Percentiles rank a stretch among this genome's conserved stretches.
Conservation (phyloP, 148 eudicot species). For the Heliosperma pusillum region DNA sequence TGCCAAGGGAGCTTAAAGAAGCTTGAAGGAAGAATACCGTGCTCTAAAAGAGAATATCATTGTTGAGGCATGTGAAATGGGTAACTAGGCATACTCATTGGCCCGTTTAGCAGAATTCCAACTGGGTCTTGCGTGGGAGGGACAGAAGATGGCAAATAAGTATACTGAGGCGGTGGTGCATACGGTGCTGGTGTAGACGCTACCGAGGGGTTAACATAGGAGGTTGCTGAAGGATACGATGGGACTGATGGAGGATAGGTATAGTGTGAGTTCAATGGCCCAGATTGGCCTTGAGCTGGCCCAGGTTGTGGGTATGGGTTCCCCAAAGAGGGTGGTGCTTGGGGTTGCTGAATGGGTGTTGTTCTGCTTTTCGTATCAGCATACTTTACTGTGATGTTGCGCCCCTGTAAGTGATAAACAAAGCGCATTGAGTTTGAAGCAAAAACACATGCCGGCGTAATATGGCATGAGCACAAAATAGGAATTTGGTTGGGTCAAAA, state of each 20-base stretch:
- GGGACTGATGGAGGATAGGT: slow-evolving; percentile 35
- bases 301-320: slow-evolving; percentile 37
- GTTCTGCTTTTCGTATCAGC: slow-evolving; percentile 49
- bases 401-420: slow-evolving; percentile 41
- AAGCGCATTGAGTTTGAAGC: background rate
- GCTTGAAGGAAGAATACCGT: too few species aligned
- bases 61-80: too few species aligned
- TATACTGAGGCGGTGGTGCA: slow-evolving; percentile 30
- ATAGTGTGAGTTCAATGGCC: slow-evolving; percentile 30
- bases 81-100: slow-evolving; percentile 35
- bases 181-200: slow-evolving; percentile 33
- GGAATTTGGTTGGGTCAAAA: too few species aligned
- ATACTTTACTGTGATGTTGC: slow-evolving; percentile 51
- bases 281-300: slow-evolving; percentile 24
- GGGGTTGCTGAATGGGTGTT: slow-evolving; percentile 29
- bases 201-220: slow-evolving; percentile 39
- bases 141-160: slow-evolving; percentile 24
- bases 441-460: background rate
- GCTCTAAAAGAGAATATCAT: too few species aligned
- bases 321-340: too few species aligned
- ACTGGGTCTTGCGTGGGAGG: slow-evolving; percentile 34
- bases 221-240: slow-evolving; percentile 33
- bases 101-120: slow-evolving; percentile 32
- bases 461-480: background rate
- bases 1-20: too few species aligned